These are phyloP conservation scores for Lophium mytilinum DNA, from an alignment of 495 filamentous ascomycete genomes.

Conservation along the genomic window DNA sequence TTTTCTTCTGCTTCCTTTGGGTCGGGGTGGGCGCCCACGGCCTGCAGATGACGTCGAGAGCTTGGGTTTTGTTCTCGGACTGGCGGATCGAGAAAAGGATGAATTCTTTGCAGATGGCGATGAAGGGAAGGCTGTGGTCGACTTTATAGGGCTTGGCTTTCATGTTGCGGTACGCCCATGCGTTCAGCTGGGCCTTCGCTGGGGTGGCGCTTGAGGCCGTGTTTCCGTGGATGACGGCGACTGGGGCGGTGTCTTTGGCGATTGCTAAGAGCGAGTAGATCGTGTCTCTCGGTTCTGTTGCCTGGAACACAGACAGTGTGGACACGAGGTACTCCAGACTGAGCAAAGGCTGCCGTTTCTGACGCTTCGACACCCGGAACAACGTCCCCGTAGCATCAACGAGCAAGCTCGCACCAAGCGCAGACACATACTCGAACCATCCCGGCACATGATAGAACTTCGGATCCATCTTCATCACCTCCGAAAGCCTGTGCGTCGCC, in stretches of 20 bases:
- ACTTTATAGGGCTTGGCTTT: constrained; percentile 8
- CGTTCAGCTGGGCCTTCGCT: not conserved
- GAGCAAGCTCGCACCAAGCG: constrained; percentile 28
- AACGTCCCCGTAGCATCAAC: constrained; percentile 29
- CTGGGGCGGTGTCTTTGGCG: not conserved
- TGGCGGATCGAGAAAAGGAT: constrained; percentile 20
- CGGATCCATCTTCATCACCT: not conserved
- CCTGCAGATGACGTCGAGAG: constrained; percentile 11
- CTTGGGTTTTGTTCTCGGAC: constrained; percentile 1
- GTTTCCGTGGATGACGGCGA: not conserved
- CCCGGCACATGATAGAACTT: not conserved
- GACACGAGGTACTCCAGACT: constrained; percentile 6
- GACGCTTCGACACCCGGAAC: constrained; percentile 13
- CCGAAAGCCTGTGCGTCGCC: constrained; percentile 1
- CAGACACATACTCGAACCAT: constrained; percentile 19
- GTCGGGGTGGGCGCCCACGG: constrained; percentile 8
- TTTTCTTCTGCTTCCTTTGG: not conserved
- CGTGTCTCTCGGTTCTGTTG: not conserved
- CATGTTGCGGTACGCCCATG: not conserved
- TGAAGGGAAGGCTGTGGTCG: constrained; percentile 24
- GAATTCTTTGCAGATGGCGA: constrained; percentile 19
- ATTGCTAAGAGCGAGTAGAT: constrained; percentile 2
- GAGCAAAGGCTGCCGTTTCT: not conserved
- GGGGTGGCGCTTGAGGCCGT: not conserved
- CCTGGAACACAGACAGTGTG: not conserved